Conservation (phyloP, 495 filamentous ascomycete genomes). For the Penicillium crystallinum region DNA sequence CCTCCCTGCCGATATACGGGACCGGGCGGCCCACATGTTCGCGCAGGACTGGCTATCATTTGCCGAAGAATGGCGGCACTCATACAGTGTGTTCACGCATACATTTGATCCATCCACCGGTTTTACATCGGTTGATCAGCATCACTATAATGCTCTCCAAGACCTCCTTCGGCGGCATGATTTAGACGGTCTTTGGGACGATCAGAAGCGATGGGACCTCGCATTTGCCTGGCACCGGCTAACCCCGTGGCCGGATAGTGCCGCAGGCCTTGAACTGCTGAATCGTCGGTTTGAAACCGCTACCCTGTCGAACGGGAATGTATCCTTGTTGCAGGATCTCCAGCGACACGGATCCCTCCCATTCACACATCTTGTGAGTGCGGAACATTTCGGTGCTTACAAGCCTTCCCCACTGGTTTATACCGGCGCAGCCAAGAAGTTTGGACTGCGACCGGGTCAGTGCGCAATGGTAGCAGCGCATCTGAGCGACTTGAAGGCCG, state of each 20-base stretch:
- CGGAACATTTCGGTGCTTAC: constrained; percentile 70
- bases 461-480: constrained; percentile 80
- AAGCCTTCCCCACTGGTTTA: constrained; percentile 70
- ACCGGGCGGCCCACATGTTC: constrained; percentile 46
- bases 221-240: constrained; percentile 66
- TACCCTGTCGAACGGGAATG: constrained; percentile 73
- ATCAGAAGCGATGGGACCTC: constrained; percentile 52
- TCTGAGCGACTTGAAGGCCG: constrained; percentile 61
- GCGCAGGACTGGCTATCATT: constrained; percentile 54
- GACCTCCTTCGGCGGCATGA: constrained; percentile 50
- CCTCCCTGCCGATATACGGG: constrained; percentile 42
- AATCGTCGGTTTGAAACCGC: constrained; percentile 51
- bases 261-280: constrained; percentile 50
- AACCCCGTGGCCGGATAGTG: constrained; percentile 62
- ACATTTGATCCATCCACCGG: constrained; percentile 35
- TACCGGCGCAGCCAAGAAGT: constrained; percentile 53
- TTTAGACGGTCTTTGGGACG: constrained; percentile 54
- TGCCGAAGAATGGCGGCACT: constrained; percentile 62
- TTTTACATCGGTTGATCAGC: constrained; percentile 61
- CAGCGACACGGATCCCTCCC: constrained; percentile 49
- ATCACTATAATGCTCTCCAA: constrained; percentile 58
- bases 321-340: constrained; percentile 60
- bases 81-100: constrained; percentile 58
- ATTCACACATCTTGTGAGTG: constrained; percentile 57
- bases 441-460: constrained; percentile 53